These are phyloP conservation scores for Saccharomyces paradoxus DNA, from an alignment of 805 yeast species.

Conservation along the genomic window DNA sequence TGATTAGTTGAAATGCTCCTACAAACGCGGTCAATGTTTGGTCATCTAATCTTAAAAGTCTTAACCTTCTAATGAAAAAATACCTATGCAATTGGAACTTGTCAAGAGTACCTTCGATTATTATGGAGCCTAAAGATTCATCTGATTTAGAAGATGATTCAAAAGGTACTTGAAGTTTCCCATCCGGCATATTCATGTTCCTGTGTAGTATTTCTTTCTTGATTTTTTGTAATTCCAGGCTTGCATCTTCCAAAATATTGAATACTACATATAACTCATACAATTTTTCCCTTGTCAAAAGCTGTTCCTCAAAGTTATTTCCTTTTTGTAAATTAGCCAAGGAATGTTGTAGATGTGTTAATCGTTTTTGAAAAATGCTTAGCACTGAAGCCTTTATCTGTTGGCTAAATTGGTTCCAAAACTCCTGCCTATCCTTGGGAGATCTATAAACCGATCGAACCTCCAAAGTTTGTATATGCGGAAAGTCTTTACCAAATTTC, in stretches of 20 bases:
- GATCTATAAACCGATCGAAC: slow-evolving; percentile 30
- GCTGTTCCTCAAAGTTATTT: slow-evolving; percentile 5
- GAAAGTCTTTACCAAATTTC: slow-evolving; percentile 29
- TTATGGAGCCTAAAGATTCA: slow-evolving; percentile 9
- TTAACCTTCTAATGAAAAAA: slow-evolving; percentile 19
- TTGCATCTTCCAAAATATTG: slow-evolving; percentile 23
- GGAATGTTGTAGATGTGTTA: slow-evolving; percentile 7
- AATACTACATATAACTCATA: slow-evolving; percentile 22
- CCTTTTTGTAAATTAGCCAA: slow-evolving; percentile 3
- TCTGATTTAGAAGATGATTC: slow-evolving; percentile 2
- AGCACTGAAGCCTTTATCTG: slow-evolving; percentile 17
- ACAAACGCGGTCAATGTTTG: slow-evolving; percentile 5
- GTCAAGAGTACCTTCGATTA: slow-evolving; percentile 12
- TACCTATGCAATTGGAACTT: slow-evolving; percentile 16
- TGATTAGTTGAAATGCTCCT: slow-evolving; percentile 10
- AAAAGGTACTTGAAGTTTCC: slow-evolving; percentile 20
- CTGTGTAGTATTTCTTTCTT: slow-evolving; percentile 7
- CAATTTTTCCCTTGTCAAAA: slow-evolving; percentile 19
- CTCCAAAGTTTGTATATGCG: slow-evolving; percentile 22
- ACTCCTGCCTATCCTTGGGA: slow-evolving; percentile 21
- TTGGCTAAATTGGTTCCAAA: slow-evolving; percentile 24
- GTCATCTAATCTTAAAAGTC: slow-evolving; percentile 10
- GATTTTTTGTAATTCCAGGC: slow-evolving; percentile 12
- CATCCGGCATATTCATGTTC: slow-evolving; percentile 8
- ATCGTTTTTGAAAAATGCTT: slow-evolving; percentile 23